Base-by-base conservation (phyloP, 441 rosid species). In the Croton laevigatus region DNA sequence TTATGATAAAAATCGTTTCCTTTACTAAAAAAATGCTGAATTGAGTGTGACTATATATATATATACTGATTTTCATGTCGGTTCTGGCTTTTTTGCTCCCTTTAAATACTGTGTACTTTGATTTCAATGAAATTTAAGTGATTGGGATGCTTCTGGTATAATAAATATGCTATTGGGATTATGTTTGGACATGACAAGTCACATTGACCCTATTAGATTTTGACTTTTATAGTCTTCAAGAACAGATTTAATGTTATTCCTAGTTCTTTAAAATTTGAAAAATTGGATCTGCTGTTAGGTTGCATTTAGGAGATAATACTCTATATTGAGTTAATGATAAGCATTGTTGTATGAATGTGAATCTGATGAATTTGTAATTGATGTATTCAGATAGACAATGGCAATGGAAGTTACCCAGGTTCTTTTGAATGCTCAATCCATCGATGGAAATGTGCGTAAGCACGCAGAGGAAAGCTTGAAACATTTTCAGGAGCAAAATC, bases 381-480 rank as follows among this genome's bases (percentile, higher is more conserved):
- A 72, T 57, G 2, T 40, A 75, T 78, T 69, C 80, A 85, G 84
- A 63, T 34, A 70, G 48, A 66, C 36, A 57, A 84, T 81, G 84
- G 84, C 90, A 11, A 84, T 84, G 91, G 94, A 89, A 75, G 85
- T 85, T 54, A 83, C 89, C 46, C 85, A 83, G 65, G 73, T 81
- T 46, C 87, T 81, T 13, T 64, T 85, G 68, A 80, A 80, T 72
- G 89, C 87, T 17, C 89, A 83, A 73, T 69, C 89, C 14, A 77
- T 83, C 9, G 87, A 85, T 73, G 85, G 83, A 48, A 78, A 78
- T 69, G 81, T 81, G 37, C 82, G 85, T 32, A 81, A 83, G 66
- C 82, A 85, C 53, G 86, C 88, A 8, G 97, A 90, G 69, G 92
- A 86, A 36, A 88, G 80, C 79, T 76, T 87, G 64, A 91, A 84